Evolutionary conservation across 345 rosid genomes (phyloP), one percentile per base, ranked within the genome.

Genomic region (Eucalyptus tenuipes): DNA sequence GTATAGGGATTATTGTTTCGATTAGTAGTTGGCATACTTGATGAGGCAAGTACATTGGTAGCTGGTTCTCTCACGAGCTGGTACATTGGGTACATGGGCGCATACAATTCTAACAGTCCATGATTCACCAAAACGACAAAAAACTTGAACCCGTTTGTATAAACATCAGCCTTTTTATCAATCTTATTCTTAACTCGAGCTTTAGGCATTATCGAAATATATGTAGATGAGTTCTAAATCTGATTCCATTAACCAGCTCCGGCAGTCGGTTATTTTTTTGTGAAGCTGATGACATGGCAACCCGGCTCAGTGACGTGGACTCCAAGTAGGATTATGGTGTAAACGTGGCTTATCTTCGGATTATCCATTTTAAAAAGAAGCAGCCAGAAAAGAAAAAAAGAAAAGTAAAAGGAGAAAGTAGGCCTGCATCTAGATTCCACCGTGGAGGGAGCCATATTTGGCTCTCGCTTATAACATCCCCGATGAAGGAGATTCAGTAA

Each of bases 101-200:
- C 10, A 17, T 20, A 6, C 47, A 20, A 20, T 37, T 20, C 3
- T 18, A 18, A 7, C 15, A 0, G 25, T 71, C 14, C 82, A 10
- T 18, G 45, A 71, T 18, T 18, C 5, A 4, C 27, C 82, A 10
- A 37, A 10, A 71, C 1, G 8, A 71, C 37, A n/a, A n/a, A 52
- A 52, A 52, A 52, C 18, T 52, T 52, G 0, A 52, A 52, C 57
- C 10, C 2, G 25, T 3, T 52, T 8, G 25, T 52, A 20, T 1
- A 0, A 20, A 52, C 25, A 20, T 52, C 5, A 7, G 5, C 5
- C 0, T 31, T 10, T 2, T 37, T 71, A 18, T 71, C 7, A 12
- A 18, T 71, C 44, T 18, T 71, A 33, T 8, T 71, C 25, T 31
- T 33, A 33, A 22, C 25, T 71, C 2, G 25, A 71, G 44, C 45